A percentile compares a stretch with the other conserved stretches of the same genome.
phyloP scores from a whole-genome alignment of 2,329 filamentous ascomycete species.

The Nigrograna mackinnonii region DNA sequence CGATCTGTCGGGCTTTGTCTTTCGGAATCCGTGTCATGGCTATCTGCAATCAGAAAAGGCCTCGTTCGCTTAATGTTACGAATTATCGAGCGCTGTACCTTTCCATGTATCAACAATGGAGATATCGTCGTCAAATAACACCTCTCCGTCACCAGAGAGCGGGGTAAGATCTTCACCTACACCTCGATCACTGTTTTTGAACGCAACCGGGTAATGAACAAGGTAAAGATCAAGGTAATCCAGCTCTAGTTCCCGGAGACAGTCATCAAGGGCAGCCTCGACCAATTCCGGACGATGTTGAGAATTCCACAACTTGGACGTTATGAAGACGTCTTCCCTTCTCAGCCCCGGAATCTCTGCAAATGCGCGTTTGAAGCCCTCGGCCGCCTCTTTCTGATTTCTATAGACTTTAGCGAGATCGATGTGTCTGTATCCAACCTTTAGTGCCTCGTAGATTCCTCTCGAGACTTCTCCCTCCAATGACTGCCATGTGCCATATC shows the following conservation, averaged over 20 bases:
- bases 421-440: slow-evolving; percentile 38
- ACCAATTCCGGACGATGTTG: slow-evolving; percentile 76
- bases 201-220: slow-evolving; percentile 84
- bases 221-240: slow-evolving; percentile 92
- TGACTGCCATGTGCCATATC: slow-evolving; percentile 39
- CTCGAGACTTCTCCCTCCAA: slow-evolving; percentile 40
- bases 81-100: no score
- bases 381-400: slow-evolving; percentile 35
- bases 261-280: slow-evolving; percentile 70
- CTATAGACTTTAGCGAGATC: slow-evolving; percentile 37
- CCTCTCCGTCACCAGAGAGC: slow-evolving; percentile 56
- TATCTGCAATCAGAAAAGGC: no score
- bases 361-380: slow-evolving; percentile 37
- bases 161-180: slow-evolving; percentile 44
- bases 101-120: slow-evolving; percentile 35
- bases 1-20: slow-evolving; percentile 36
- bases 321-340: slow-evolving; percentile 47
- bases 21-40: slow-evolving; percentile 45
- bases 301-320: slow-evolving; percentile 89
- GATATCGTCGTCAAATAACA: slow-evolving; percentile 35
- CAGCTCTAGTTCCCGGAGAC: slow-evolving; percentile 76
- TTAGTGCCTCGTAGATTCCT: slow-evolving; percentile 44
- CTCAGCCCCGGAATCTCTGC: slow-evolving; percentile 17
- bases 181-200: slow-evolving; percentile 65
- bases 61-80: no score